Conservation (phyloP, 1,284 basidiomycete genomes). For the Anthracocystis walkeri region DNA sequence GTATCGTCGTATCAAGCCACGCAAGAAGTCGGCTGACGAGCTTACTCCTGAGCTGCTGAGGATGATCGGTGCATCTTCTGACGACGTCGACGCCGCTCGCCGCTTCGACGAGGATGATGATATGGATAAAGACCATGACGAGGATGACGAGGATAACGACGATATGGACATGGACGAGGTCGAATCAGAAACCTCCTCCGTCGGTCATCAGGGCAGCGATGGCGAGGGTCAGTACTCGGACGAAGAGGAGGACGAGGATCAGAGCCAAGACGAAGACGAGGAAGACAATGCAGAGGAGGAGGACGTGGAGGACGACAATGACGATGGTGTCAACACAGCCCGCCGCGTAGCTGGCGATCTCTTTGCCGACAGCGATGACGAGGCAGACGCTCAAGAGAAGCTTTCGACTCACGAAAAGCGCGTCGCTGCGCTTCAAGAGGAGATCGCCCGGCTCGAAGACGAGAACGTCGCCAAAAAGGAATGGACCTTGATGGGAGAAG, state of each 20-base stretch:
- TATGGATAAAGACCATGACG: slow-evolving; percentile 20
- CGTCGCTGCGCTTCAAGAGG: slow-evolving; percentile 72
- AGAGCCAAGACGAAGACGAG: slow-evolving; percentile 56
- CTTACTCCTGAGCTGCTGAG: slow-evolving; percentile 46
- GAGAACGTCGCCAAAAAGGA: slow-evolving; percentile 77
- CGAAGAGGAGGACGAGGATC: slow-evolving; percentile 48
- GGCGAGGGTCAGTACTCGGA: slow-evolving; percentile 54
- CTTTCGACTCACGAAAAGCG: slow-evolving; percentile 73
- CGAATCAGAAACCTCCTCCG: slow-evolving; percentile 41
- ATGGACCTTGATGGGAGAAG: slow-evolving; percentile 95
- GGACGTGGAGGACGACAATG: slow-evolving; percentile 52
- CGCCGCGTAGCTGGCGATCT: slow-evolving; percentile 73
- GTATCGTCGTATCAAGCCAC: slow-evolving; percentile 75
- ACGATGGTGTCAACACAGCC: slow-evolving; percentile 70
- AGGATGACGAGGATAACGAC: slow-evolving; percentile 69
- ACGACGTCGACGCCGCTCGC: slow-evolving; percentile 27
- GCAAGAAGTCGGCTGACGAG: slow-evolving; percentile 47
- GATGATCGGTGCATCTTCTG: slow-evolving; percentile 28
- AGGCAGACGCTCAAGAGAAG: slow-evolving; percentile 56
- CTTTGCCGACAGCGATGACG: slow-evolving; percentile 73
- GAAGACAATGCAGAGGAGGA: slow-evolving; percentile 55
- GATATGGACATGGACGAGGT: slow-evolving; percentile 56
- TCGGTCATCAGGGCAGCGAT: slow-evolving; percentile 42
- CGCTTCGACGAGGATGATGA: slow-evolving; percentile 37
- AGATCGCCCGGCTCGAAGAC: slow-evolving; percentile 73